These are phyloP conservation scores for Penicillium hordei DNA, from an alignment of 2,329 filamentous ascomycete genomes.

Conservation along the genomic window DNA sequence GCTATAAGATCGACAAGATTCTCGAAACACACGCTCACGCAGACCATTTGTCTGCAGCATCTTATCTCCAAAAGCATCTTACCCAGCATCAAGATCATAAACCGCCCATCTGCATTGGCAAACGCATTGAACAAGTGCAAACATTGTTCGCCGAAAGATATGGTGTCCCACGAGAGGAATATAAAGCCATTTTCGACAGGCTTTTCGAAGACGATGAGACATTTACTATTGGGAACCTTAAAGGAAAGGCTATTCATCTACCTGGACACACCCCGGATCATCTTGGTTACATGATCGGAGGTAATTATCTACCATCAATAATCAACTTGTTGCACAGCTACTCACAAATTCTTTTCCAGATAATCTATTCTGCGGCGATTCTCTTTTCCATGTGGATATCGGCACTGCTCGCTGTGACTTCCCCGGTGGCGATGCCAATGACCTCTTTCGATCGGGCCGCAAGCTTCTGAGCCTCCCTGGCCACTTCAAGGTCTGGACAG, in stretches of 20 bases:
- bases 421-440: constrained; percentile 50
- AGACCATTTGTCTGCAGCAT: constrained; percentile 59
- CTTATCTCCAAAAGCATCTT: constrained; percentile 56
- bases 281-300: constrained; percentile 59
- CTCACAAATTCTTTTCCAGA: constrained; percentile 30
- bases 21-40: constrained; percentile 59
- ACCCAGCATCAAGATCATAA: constrained; percentile 33
- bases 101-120: constrained; percentile 58
- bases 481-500: constrained; percentile 53
- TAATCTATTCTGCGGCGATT: constrained; percentile 56
- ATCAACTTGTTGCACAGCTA: neutral
- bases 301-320: constrained; percentile 12
- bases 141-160: constrained; percentile 54
- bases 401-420: constrained; percentile 58
- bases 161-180: constrained; percentile 47
- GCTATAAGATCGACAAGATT: constrained; percentile 53
- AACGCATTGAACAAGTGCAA: constrained; percentile 57
- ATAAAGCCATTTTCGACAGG: constrained; percentile 52
- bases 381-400: constrained; percentile 54
- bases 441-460: constrained; percentile 48
- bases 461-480: constrained; percentile 46
- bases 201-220: constrained; percentile 57
- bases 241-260: constrained; percentile 55
- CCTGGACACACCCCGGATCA: constrained; percentile 66
- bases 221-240: constrained; percentile 54